Evolutionary conservation across 1,284 basidiomycete species (phyloP).

Genomic region (Trichosporon sp.): DNA sequence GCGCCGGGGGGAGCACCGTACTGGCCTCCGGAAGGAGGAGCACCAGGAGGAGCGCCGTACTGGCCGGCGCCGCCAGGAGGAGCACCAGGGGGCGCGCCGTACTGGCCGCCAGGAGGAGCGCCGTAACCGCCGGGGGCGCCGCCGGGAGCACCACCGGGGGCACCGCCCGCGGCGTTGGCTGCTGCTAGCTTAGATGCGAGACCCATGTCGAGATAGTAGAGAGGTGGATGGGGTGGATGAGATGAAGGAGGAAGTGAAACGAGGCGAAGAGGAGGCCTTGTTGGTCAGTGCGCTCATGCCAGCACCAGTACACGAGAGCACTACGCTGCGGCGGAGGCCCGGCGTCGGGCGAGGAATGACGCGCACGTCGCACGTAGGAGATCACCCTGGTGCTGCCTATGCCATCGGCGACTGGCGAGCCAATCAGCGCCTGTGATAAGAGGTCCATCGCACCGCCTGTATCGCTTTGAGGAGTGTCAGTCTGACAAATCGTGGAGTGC

Average conservation of each 20-base stretch:
- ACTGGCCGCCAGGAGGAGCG: conserved; percentile 15
- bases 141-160: conserved; percentile 3
- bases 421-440: not conserved
- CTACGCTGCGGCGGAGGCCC: not conserved
- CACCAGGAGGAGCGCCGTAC: conserved; percentile 22
- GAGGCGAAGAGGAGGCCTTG: not conserved
- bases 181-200: conserved; percentile 24
- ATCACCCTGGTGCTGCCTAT: not conserved
- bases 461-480: not conserved
- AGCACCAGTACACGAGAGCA: too few relatives aligned
- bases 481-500: not conserved
- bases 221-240: conserved; percentile 12
- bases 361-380: not conserved
- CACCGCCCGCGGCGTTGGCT: conserved; percentile 8
- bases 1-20: conserved; percentile 13
- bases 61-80: conserved; percentile 15
- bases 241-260: conserved; percentile 4
- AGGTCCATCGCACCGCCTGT: not conserved
- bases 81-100: conserved; percentile 16
- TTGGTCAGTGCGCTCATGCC: not conserved
- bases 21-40: conserved; percentile 13
- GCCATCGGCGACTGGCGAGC: not conserved
- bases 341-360: too few relatives aligned
- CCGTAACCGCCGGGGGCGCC: conserved; percentile 14
- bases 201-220: conserved; percentile 12